Percentiles rank a stretch among this genome's conserved stretches.
Conservation (phyloP, 345 rosid species). For the Brassica cretica region DNA sequence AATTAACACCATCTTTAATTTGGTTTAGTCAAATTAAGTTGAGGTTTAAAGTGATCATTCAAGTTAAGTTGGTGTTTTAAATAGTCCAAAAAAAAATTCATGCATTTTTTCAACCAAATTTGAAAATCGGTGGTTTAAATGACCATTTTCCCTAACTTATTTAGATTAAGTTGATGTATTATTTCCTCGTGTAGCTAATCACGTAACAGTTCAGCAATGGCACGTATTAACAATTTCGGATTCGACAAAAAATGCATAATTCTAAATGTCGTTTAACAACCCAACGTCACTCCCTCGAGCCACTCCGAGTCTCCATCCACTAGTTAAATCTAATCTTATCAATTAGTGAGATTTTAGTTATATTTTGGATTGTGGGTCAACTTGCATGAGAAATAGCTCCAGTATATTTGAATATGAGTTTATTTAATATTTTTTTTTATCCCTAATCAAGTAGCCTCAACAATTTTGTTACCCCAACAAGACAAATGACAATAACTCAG, state of each 20-base stretch:
- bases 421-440: not conserved
- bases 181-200: not conserved
- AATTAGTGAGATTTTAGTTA: constrained; percentile 37
- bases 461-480: not conserved
- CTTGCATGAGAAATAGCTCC: constrained; percentile 29
- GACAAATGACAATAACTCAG: constrained; percentile 18
- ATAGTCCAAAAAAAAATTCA: no score
- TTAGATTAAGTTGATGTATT: constrained; percentile 4
- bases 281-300: constrained; percentile 69
- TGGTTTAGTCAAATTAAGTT: no score
- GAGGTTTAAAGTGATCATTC: no score
- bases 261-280: constrained; percentile 34
- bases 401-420: constrained; percentile 5
- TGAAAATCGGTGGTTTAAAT: no score
- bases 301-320: constrained; percentile 43
- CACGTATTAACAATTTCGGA: not conserved
- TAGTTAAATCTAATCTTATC: constrained; percentile 29
- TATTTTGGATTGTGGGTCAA: constrained; percentile 40
- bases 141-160: no score
- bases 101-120: no score
- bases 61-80: no score
- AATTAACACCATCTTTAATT: no score
- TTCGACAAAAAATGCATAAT: not conserved
- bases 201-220: not conserved
- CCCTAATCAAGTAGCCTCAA: not conserved